phyloP scores from a whole-genome alignment of 2,329 filamentous ascomycete genomes.

The Xylaria hypoxylon region DNA sequence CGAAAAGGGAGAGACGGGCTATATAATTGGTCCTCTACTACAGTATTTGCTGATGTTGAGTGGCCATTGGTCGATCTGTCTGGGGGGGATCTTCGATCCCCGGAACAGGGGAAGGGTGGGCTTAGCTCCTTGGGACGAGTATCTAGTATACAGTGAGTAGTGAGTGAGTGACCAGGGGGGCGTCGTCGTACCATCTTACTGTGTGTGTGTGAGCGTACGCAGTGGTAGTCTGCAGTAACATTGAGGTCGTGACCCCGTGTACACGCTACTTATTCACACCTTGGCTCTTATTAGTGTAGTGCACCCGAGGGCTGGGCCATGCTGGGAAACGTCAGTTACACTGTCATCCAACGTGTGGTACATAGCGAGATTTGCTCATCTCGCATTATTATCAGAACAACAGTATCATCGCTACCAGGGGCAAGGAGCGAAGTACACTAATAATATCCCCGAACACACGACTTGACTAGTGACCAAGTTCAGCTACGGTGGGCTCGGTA shows the following conservation, averaged over 20 bases:
- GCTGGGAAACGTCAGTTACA: constrained; percentile 40
- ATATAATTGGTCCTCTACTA: constrained; percentile 30
- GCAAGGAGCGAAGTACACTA: constrained; percentile 8
- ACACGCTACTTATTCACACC: constrained; percentile 24
- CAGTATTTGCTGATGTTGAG: not conserved
- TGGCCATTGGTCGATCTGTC: constrained; percentile 37
- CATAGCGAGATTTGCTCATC: constrained; percentile 48
- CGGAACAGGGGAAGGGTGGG: constrained; percentile 25
- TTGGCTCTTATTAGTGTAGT: constrained; percentile 24
- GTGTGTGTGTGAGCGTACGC: constrained; percentile 17
- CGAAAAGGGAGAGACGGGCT: constrained; percentile 30
- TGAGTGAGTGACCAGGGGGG: constrained; percentile 20
- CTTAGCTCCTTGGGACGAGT: constrained; percentile 7
- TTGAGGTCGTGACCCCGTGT: constrained; percentile 24
- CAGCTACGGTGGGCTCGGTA: constrained; percentile 12
- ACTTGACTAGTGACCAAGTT: not conserved
- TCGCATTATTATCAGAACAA: constrained; percentile 40
- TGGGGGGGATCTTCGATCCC: constrained; percentile 33
- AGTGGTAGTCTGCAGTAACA: constrained; percentile 25
- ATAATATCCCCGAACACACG: constrained; percentile 6
- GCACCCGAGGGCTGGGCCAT: constrained; percentile 33
- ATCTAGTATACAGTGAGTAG: too few relatives aligned
- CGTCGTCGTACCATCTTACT: constrained; percentile 25
- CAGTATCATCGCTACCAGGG: constrained; percentile 24
- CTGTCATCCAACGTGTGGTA: constrained; percentile 42